Percentiles rank a stretch among this genome's conserved stretches.
Evolutionary conservation across 371 early-diverging fungal species (phyloP).

Genomic region (Chytridium lagenaria): DNA sequence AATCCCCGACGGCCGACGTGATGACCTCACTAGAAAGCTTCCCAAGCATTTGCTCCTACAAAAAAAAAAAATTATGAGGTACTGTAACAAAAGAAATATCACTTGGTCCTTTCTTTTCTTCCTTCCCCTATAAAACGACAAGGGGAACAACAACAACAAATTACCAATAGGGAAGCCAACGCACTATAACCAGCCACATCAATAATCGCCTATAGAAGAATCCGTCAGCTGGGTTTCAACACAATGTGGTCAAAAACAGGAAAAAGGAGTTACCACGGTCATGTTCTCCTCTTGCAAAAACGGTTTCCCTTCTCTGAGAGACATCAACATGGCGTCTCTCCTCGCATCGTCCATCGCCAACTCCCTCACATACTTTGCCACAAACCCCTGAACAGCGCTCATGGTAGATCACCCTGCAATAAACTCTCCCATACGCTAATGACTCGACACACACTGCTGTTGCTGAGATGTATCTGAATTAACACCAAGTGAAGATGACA

Average conservation of each 20-base stretch:
- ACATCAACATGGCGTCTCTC: not conserved
- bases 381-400: not conserved
- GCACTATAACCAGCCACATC: not conserved
- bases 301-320: not conserved
- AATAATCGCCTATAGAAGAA: not conserved
- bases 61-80: no score
- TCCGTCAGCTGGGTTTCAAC: not conserved
- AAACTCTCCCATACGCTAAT: no score
- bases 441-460: no score
- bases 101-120: no score
- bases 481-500: no score
- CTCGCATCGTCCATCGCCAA: not conserved
- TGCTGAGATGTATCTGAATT: no score
- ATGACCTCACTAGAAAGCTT: not conserved
- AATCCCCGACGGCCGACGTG: not conserved
- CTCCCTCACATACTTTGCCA: slow-evolving; percentile 2
- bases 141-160: no score
- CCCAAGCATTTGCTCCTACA: not conserved
- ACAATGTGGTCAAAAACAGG: not conserved
- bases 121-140: no score
- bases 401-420: no score
- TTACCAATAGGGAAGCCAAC: not conserved
- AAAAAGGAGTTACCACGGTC: not conserved
- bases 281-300: not conserved
- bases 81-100: no score